Evolutionary conservation across 169 alveolate genomes (phyloP), one percentile per base, ranked within the genome.

Genomic region (Cystoisospora suis): DNA sequence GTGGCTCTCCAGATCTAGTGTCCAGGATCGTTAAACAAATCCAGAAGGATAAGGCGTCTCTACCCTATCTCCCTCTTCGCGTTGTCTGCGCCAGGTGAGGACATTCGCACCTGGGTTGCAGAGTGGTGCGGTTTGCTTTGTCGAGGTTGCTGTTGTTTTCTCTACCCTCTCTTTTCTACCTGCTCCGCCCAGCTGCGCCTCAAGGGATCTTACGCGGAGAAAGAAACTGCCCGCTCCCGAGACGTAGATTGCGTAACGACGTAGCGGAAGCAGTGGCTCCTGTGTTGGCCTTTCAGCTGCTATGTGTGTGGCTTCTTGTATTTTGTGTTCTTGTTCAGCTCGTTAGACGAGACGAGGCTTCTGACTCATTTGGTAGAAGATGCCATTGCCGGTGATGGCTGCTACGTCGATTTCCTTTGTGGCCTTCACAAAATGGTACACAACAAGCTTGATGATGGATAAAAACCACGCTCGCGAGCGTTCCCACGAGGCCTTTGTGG

Each of bases 381-480:
- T 45, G 88, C 93, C 3, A 23, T 89, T 59, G 72, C 89, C 46
- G 93, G 93, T 36, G 93, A 89, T 29, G 89, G 86, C 40, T 70
- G 93, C 89, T 89, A 89, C 86, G 93, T 89, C 49, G 93, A 89
- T 38, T 89, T 89, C 49, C 70, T 89, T 42, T 89, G 93, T 75
- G 83, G 70, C 58, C 83, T 88, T 23, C 92, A 88, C 88, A 88
- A 88, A 23, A 83, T 86, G 45, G 92, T 88, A 34, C 92, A 88
- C 46, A 86, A 75, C 59, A 53, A 86, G 92, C 75, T 88, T 80
- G 92, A 88, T 29, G 92, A 88, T 44, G 45, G 38, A 46, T 88
- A 59, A 77, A 29, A n/a, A n/a, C n/a, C n/a, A n/a, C n/a, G n/a
- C n/a, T n/a, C n/a, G n/a, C n/a, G n/a, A n/a, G n/a, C n/a, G n/a